These are phyloP conservation scores for Cyclocybe aegerita DNA, from an alignment of 768 basidiomycete genomes.

Conservation along the genomic window DNA sequence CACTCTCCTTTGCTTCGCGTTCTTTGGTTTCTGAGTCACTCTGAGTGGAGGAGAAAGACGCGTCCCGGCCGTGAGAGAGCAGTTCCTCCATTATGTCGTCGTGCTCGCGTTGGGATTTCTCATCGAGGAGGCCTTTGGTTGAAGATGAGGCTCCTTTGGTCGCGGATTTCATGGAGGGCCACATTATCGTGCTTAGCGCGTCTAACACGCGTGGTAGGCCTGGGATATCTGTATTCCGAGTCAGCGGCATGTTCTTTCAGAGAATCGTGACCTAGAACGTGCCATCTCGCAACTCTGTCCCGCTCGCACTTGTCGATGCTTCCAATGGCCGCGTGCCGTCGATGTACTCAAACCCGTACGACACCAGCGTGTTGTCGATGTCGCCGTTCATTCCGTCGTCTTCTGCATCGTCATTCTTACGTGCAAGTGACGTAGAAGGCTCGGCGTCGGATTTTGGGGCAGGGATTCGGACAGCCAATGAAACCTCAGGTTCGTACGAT, in stretches of 20 bases:
- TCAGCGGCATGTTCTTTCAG: background rate
- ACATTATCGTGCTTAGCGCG: constrained; percentile 85
- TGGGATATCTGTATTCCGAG: constrained; percentile 39
- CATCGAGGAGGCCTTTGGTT: background rate
- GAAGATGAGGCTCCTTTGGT: constrained; percentile 2
- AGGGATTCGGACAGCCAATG: constrained; percentile 62
- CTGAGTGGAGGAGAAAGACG: background rate
- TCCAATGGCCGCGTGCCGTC: constrained; percentile 33
- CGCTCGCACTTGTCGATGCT: constrained; percentile 3
- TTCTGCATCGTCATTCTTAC: constrained; percentile 20
- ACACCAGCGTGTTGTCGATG: constrained; percentile 65
- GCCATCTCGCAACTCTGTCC: constrained; percentile 24
- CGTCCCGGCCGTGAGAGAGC: constrained; percentile 3
- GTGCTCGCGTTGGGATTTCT: constrained; percentile 9
- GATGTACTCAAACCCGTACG: constrained; percentile 76
- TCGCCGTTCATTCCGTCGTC: constrained; percentile 45
- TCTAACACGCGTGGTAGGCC: constrained; percentile 69
- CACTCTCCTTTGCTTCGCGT: background rate
- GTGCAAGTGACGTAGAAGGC: background rate
- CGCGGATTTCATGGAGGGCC: constrained; percentile 69
- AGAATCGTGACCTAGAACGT: background rate
- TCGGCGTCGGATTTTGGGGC: constrained; percentile 3
- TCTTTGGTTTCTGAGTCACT: background rate
- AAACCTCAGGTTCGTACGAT: constrained; percentile 65
- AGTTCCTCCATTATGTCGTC: constrained; percentile 19